Percentiles rank a stretch among this genome's conserved stretches.
Conservation (phyloP, 768 basidiomycete genomes). For the Leucosporidium creatinivorum region DNA sequence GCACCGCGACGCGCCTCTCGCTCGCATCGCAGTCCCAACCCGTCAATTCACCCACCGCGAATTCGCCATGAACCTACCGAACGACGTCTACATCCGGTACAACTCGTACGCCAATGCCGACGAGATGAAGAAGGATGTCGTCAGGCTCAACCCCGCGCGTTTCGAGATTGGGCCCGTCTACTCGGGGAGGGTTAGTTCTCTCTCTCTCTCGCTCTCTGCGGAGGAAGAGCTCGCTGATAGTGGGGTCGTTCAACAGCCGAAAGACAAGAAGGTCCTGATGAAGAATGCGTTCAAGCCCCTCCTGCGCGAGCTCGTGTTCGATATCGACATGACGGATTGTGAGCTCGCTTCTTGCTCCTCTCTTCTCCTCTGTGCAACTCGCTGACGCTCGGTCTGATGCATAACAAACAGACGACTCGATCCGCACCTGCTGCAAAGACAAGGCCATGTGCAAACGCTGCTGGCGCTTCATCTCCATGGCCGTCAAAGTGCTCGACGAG, state of each 20-base stretch:
- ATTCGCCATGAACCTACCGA: slow-evolving; percentile 84
- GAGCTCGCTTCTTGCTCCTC: background rate
- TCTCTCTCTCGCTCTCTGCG: slow-evolving; percentile 23
- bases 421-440: slow-evolving; percentile 88
- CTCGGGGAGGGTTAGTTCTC: slow-evolving; percentile 59
- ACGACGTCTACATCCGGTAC: slow-evolving; percentile 89
- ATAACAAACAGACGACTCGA: slow-evolving; percentile 56
- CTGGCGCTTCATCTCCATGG: slow-evolving; percentile 90
- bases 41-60: slow-evolving; percentile 87
- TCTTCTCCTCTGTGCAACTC: background rate
- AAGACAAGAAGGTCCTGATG: slow-evolving; percentile 76
- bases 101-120: slow-evolving; percentile 78
- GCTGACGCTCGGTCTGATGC: no score
- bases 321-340: slow-evolving; percentile 99
- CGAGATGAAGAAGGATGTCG: slow-evolving; percentile 84
- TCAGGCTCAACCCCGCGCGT: slow-evolving; percentile 75
- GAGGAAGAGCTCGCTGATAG: background rate
- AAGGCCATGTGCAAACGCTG: slow-evolving; percentile 86
- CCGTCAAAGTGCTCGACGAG: slow-evolving; percentile 75
- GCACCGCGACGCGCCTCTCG: slow-evolving; percentile 4
- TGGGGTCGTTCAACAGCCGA: no score
- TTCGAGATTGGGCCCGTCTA: slow-evolving; percentile 98
- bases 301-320: slow-evolving; percentile 89
- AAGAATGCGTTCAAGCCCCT: slow-evolving; percentile 62
- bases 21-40: slow-evolving; percentile 47